phyloP scores from a whole-genome alignment of 371 early-diverging fungal species.

The Lichtheimia hyalospora region DNA sequence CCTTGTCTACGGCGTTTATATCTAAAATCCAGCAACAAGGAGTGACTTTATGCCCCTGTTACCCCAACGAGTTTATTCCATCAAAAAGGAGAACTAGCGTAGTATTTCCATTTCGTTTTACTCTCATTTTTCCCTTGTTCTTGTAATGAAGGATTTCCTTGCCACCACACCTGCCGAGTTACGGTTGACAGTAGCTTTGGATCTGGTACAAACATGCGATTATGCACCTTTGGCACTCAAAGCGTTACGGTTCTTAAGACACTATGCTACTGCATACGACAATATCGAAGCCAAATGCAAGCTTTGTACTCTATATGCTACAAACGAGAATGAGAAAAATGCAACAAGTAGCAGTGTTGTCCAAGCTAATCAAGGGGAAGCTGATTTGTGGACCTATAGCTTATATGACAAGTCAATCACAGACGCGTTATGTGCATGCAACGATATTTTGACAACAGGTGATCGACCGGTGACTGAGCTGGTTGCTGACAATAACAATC shows the following conservation, averaged over 20 bases:
- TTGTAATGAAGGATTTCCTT: constrained; percentile 7
- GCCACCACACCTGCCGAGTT: constrained; percentile 5
- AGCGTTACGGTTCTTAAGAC: constrained; percentile 31
- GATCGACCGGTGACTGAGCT: constrained; percentile 8
- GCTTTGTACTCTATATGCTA: constrained; percentile 29
- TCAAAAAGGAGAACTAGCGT: no score
- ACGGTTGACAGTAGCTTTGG: constrained; percentile 9
- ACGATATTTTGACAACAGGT: constrained; percentile 3
- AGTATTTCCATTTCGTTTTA: not conserved
- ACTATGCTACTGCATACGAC: constrained; percentile 21
- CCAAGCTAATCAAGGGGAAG: constrained; percentile 24
- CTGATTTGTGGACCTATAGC: constrained; percentile 40
- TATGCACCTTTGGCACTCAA: not conserved
- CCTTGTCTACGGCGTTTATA: no score
- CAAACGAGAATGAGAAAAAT: no score
- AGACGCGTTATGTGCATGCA: constrained; percentile 21
- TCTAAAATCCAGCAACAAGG: no score
- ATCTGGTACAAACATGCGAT: constrained; percentile 21
- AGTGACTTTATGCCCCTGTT: no score
- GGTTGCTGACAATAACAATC: constrained; percentile 1
- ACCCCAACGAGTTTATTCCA: no score
- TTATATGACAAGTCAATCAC: constrained; percentile 44
- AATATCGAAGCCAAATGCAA: constrained; percentile 46
- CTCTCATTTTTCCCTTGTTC: not conserved
- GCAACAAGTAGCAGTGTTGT: constrained; percentile 3